Percentiles rank a stretch among this genome's conserved stretches.
These are phyloP conservation scores for Epichloe coenophiala DNA, from an alignment of 2,329 filamentous ascomycete genomes.

Conservation along the genomic window DNA sequence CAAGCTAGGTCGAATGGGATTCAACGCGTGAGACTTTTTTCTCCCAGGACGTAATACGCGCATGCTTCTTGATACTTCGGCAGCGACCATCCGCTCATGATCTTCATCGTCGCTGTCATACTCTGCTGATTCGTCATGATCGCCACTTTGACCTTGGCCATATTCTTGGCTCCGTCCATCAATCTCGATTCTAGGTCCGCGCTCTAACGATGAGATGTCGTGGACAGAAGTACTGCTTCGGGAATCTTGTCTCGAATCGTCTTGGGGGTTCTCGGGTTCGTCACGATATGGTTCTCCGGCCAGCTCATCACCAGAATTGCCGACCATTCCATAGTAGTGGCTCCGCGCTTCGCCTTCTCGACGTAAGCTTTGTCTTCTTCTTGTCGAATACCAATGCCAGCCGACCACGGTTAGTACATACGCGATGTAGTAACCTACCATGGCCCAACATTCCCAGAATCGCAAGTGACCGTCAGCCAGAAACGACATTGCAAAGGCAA, in stretches of 20 bases:
- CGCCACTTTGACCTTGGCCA: slow-evolving; percentile 18
- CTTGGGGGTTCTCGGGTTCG: slow-evolving; percentile 28
- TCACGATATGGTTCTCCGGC: slow-evolving; percentile 49
- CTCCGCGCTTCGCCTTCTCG: slow-evolving; percentile 60
- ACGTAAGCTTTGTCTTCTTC: slow-evolving; percentile 44
- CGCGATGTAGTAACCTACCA: slow-evolving; percentile 84
- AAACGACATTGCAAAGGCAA: slow-evolving; percentile 77
- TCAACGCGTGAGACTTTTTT: slow-evolving; percentile 54
- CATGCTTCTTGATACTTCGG: slow-evolving; percentile 89
- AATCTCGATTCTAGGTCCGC: slow-evolving; percentile 33
- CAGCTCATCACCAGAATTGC: slow-evolving; percentile 38
- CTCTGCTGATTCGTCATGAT: slow-evolving; percentile 28
- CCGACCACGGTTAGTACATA: slow-evolving; percentile 80
- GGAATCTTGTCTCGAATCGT: slow-evolving; percentile 8
- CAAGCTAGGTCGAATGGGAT: slow-evolving; percentile 80
- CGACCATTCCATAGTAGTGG: slow-evolving; percentile 50
- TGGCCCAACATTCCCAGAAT: slow-evolving; percentile 77
- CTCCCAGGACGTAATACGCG: slow-evolving; percentile 55
- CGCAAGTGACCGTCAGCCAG: slow-evolving; percentile 72
- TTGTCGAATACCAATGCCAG: slow-evolving; percentile 79
- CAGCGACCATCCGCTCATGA: slow-evolving; percentile 53
- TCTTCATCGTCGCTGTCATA: slow-evolving; percentile 30
- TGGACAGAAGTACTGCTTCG: slow-evolving; percentile 7
- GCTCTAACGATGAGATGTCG: slow-evolving; percentile 32
- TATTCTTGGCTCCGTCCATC: slow-evolving; percentile 20